Conservation (phyloP, 805 yeast species). For the Candida xiaguanensis region DNA sequence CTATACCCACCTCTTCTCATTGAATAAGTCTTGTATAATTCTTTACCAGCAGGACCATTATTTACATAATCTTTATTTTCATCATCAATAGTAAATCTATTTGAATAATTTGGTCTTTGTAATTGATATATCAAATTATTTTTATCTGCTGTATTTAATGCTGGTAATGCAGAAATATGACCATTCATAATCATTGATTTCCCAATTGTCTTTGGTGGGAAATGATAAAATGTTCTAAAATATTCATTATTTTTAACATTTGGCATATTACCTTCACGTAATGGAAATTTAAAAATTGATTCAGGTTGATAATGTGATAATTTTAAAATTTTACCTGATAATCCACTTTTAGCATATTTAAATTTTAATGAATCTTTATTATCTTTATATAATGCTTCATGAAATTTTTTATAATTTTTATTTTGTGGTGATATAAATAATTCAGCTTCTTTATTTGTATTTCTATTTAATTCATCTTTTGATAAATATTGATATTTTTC, state of each 20-base stretch:
- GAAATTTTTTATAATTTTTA: slow-evolving; percentile 41
- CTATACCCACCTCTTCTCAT: slow-evolving; percentile 41
- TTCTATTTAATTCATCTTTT: slow-evolving; percentile 65
- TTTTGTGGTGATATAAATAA: slow-evolving; percentile 65
- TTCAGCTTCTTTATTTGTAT: slow-evolving; percentile 67
- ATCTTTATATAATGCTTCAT: slow-evolving; percentile 36
- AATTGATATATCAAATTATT: slow-evolving; percentile 48
- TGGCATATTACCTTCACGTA: slow-evolving; percentile 45
- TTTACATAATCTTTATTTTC: slow-evolving; percentile 36
- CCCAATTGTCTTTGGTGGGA: slow-evolving; percentile 58
- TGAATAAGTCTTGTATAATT: slow-evolving; percentile 24
- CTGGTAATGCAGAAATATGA: slow-evolving; percentile 56
- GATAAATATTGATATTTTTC: slow-evolving; percentile 60
- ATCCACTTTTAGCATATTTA: slow-evolving; percentile 48
- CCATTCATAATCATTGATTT: slow-evolving; percentile 87
- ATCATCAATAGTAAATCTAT: slow-evolving; percentile 27
- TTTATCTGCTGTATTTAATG: slow-evolving; percentile 65
- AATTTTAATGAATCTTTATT: slow-evolving; percentile 35
- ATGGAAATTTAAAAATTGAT: slow-evolving; percentile 40
- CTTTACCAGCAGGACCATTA: slow-evolving; percentile 37
- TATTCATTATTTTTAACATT: slow-evolving; percentile 39
- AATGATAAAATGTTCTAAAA: slow-evolving; percentile 47
- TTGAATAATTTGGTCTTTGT: slow-evolving; percentile 24
- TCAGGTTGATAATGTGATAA: slow-evolving; percentile 32
- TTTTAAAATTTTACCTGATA: slow-evolving; percentile 53